phyloP scores from a whole-genome alignment of 2,329 filamentous ascomycete species.

The Pseudogymnoascus sp. region DNA sequence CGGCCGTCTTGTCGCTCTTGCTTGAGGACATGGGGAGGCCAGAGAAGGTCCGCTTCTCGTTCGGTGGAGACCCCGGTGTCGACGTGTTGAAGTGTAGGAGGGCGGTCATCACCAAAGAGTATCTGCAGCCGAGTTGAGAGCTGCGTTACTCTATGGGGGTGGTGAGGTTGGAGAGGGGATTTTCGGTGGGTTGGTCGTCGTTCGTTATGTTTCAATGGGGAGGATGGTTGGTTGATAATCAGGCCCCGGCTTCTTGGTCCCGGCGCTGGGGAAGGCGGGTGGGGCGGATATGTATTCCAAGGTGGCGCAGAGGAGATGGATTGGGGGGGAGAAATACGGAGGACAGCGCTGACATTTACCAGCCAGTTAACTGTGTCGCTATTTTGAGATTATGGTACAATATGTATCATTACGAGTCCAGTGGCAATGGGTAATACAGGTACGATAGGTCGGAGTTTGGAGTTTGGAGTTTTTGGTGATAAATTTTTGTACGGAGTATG shows the following conservation, averaged over 20 bases:
- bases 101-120: conserved; percentile 6
- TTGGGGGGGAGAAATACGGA: not conserved
- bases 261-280: conserved; percentile 1
- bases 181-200: not conserved
- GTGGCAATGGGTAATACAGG: not conserved
- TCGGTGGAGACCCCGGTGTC: conserved; percentile 14
- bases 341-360: not conserved
- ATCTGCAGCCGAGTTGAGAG: not conserved
- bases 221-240: conserved; percentile 4
- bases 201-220: not conserved
- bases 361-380: not conserved
- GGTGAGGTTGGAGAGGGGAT: not conserved
- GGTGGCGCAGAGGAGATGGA: not conserved
- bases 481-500: not conserved
- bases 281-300: conserved; percentile 2
- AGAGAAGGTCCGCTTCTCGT: conserved; percentile 29
- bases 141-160: not conserved
- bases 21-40: conserved; percentile 25
- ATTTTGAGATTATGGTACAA: not conserved
- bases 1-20: conserved; percentile 31
- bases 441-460: not conserved
- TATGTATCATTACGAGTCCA: not conserved
- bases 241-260: not conserved
- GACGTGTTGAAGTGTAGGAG: conserved; percentile 4
- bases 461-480: not conserved